Evolutionary conservation across 805 yeast species (phyloP).

Genomic region (Cyberlindnera saturnus): DNA sequence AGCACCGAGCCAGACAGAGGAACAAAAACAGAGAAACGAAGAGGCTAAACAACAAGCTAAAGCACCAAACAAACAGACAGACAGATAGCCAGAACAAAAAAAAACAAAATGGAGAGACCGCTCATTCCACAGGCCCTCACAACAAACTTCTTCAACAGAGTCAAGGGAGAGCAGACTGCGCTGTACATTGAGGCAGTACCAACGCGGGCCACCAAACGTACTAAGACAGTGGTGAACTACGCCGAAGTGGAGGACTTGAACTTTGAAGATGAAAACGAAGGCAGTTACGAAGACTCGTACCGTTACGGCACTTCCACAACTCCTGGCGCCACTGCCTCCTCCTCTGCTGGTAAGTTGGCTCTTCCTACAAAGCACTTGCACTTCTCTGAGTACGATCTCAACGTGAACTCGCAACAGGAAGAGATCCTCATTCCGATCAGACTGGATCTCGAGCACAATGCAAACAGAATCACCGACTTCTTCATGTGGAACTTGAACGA

Average conservation of each 20-base stretch:
- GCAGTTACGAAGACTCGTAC: constrained; percentile 14
- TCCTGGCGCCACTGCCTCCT: neutral
- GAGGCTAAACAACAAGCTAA: no score
- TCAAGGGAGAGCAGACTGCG: constrained; percentile 69
- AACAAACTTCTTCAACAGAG: constrained; percentile 66
- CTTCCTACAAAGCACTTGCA: constrained; percentile 21
- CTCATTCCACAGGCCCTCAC: constrained; percentile 70
- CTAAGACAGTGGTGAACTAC: constrained; percentile 65
- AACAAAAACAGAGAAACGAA: no score
- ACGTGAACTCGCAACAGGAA: constrained; percentile 34
- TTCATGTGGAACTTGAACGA: constrained; percentile 90
- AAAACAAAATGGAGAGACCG: constrained; percentile 20
- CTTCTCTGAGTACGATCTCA: constrained; percentile 20
- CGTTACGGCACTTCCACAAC: neutral
- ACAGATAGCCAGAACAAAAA: no score
- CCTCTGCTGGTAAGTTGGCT: constrained; percentile 16
- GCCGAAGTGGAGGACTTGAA: constrained; percentile 75
- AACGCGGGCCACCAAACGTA: constrained; percentile 72
- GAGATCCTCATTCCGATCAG: constrained; percentile 83
- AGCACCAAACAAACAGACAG: no score
- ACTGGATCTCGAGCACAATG: constrained; percentile 79
- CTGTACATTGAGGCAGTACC: constrained; percentile 68
- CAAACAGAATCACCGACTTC: constrained; percentile 80
- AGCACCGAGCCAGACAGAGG: no score
- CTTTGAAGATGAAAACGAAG: constrained; percentile 45